Conservation (phyloP, 2,329 filamentous ascomycete species). For the Colletotrichum orbiculare region DNA sequence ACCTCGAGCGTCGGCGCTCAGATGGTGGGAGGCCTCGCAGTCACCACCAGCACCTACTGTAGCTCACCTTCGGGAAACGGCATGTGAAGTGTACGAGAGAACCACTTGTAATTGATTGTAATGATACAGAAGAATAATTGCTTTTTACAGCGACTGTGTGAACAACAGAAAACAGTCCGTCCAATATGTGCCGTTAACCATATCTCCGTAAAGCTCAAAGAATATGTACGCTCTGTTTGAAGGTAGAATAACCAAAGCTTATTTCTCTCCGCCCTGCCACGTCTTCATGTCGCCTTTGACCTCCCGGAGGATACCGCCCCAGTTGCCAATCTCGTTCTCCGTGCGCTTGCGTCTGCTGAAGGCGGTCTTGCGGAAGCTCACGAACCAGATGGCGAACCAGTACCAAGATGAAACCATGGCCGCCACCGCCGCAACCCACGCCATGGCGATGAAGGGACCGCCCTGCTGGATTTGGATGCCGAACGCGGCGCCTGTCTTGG, state of each 20-base stretch:
- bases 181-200: background rate
- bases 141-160: too few relatives aligned
- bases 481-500: constrained; percentile 27
- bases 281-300: constrained; percentile 37
- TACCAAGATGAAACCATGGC: constrained; percentile 24
- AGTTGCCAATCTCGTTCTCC: constrained; percentile 38
- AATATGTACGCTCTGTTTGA: background rate
- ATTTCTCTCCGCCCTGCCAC: constrained; percentile 32
- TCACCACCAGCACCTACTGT: too few relatives aligned
- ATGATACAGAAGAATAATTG: too few relatives aligned
- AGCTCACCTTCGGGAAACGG: too few relatives aligned
- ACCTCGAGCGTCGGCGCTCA: too few relatives aligned
- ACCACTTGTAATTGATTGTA: too few relatives aligned
- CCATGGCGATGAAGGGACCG: constrained; percentile 35
- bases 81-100: too few relatives aligned
- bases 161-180: too few relatives aligned
- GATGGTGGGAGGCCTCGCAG: too few relatives aligned
- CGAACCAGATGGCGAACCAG: constrained; percentile 42
- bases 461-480: constrained; percentile 35
- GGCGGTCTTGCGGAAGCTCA: constrained; percentile 38
- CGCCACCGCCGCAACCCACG: constrained; percentile 38
- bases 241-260: background rate
- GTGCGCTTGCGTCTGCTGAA: constrained; percentile 39
- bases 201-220: background rate
- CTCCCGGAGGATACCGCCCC: constrained; percentile 39